These are phyloP conservation scores for Xanthoconium stramineum DNA, from an alignment of 768 basidiomycete species.

Conservation along the genomic window DNA sequence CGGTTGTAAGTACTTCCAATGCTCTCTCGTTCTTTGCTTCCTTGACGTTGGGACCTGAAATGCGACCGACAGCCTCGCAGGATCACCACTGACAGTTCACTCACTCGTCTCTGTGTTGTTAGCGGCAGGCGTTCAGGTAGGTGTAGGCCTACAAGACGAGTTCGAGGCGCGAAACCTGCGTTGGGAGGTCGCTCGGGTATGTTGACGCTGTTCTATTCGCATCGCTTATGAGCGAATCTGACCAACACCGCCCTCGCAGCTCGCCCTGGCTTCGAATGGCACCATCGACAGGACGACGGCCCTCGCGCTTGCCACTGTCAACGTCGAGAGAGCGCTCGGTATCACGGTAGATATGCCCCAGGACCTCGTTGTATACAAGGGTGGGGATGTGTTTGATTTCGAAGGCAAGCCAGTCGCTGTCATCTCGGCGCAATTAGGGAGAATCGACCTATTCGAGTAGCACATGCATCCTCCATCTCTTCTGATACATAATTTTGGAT, in stretches of 20 bases:
- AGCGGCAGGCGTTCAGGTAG: constrained; percentile 60
- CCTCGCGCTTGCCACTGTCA: constrained; percentile 38
- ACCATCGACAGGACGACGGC: constrained; percentile 34
- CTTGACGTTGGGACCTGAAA: background rate
- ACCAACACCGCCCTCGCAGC: constrained; percentile 21
- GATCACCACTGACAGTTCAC: constrained; percentile 62
- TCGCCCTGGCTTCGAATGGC: constrained; percentile 38
- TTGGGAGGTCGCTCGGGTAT: constrained; percentile 39
- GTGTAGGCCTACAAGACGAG: constrained; percentile 44
- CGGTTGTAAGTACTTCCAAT: constrained; percentile 47
- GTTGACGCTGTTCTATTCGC: background rate
- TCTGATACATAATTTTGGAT: background rate
- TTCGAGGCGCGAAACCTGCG: constrained; percentile 34
- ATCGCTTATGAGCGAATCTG: background rate
- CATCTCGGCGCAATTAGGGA: constrained; percentile 28
- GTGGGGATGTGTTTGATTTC: constrained; percentile 36
- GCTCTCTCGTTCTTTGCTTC: background rate
- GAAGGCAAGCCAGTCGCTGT: constrained; percentile 39
- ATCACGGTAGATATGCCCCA: constrained; percentile 28
- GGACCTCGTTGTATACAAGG: constrained; percentile 38
- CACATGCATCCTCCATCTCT: background rate
- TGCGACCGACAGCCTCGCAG: constrained; percentile 49
- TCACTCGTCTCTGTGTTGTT: constrained; percentile 54
- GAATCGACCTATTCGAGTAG: constrained; percentile 20
- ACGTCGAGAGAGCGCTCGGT: constrained; percentile 43